Conservation (phyloP, 805 yeast species). For the Lipomyces kockii region DNA sequence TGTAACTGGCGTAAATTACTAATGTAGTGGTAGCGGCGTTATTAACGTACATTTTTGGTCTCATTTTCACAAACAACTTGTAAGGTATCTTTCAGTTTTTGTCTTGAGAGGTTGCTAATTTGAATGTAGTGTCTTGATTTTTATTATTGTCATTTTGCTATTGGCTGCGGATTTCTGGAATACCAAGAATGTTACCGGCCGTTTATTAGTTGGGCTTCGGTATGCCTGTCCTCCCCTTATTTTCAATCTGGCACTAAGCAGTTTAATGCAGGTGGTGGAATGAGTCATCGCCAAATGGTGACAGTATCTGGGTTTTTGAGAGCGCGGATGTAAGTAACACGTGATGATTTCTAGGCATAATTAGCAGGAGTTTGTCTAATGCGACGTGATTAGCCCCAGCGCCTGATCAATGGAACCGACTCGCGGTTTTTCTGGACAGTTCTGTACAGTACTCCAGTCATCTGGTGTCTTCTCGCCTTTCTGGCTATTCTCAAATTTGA, state of each 20-base stretch:
- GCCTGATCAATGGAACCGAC: slow-evolving; percentile 84
- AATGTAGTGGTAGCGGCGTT: slow-evolving; percentile 52
- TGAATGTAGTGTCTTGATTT: slow-evolving; percentile 61
- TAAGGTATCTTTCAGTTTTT: slow-evolving; percentile 30
- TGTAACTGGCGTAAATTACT: neutral
- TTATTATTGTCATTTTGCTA: slow-evolving; percentile 74
- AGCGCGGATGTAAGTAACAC: slow-evolving; percentile 62
- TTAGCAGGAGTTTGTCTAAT: slow-evolving; percentile 2
- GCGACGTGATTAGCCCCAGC: slow-evolving; percentile 45
- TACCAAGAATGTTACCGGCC: slow-evolving; percentile 86
- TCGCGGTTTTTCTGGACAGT: slow-evolving; percentile 86
- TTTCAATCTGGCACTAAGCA: neutral
- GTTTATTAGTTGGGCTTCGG: slow-evolving; percentile 80
- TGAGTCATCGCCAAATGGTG: slow-evolving; percentile 68
- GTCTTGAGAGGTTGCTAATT: neutral
- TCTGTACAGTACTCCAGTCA: slow-evolving; percentile 71
- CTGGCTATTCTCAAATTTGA: slow-evolving; percentile 80
- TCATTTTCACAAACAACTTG: slow-evolving; percentile 66
- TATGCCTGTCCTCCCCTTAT: slow-evolving; percentile 1
- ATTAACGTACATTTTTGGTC: slow-evolving; percentile 70
- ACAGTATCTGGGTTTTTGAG: slow-evolving; percentile 85
- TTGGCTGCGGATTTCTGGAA: slow-evolving; percentile 94
- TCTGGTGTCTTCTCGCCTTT: slow-evolving; percentile 76
- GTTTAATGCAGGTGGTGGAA: slow-evolving; percentile 84
- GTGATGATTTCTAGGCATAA: neutral